Evolutionary conservation across 441 rosid genomes (phyloP).

Genomic region (Erodium texanum): DNA sequence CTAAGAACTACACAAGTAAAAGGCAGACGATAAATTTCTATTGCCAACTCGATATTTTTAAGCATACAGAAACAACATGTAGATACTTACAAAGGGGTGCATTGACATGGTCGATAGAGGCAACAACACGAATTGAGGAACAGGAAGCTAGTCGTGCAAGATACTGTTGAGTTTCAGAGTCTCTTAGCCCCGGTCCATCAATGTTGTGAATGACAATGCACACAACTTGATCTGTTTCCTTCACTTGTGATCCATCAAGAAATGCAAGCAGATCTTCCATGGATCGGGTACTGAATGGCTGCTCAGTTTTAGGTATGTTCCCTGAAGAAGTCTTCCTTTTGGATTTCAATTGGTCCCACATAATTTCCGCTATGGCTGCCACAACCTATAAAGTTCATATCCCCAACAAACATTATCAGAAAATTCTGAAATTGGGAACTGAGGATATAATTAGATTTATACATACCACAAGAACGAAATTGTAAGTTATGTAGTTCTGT

Average conservation of each 20-base stretch:
- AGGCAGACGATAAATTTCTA: too few species aligned
- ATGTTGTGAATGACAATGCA: slow-evolving; percentile 74
- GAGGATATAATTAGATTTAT: not conserved
- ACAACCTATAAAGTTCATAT: slow-evolving; percentile 37
- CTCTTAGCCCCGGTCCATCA: slow-evolving; percentile 81
- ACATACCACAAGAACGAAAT: not conserved
- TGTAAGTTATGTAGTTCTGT: not conserved
- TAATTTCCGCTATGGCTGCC: slow-evolving; percentile 51
- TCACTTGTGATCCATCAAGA: slow-evolving; percentile 39
- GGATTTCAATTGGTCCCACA: slow-evolving; percentile 52
- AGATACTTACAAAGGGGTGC: slow-evolving; percentile 67
- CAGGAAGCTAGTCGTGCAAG: slow-evolving; percentile 60
- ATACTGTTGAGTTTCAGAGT: slow-evolving; percentile 47
- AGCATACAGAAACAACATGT: not conserved
- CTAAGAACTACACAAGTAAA: not conserved
- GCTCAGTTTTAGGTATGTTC: slow-evolving; percentile 36
- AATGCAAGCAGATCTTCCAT: slow-evolving; percentile 66
- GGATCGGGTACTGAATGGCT: slow-evolving; percentile 52
- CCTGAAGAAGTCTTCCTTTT: slow-evolving; percentile 29
- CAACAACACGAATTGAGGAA: slow-evolving; percentile 56
- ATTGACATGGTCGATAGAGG: slow-evolving; percentile 89
- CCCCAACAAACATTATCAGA: not conserved
- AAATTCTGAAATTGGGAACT: not conserved
- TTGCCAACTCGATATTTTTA: not conserved
- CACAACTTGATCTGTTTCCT: slow-evolving; percentile 46